Evolutionary conservation across 495 filamentous ascomycete genomes (phyloP).

Genomic region (Chaetomium tenue): DNA sequence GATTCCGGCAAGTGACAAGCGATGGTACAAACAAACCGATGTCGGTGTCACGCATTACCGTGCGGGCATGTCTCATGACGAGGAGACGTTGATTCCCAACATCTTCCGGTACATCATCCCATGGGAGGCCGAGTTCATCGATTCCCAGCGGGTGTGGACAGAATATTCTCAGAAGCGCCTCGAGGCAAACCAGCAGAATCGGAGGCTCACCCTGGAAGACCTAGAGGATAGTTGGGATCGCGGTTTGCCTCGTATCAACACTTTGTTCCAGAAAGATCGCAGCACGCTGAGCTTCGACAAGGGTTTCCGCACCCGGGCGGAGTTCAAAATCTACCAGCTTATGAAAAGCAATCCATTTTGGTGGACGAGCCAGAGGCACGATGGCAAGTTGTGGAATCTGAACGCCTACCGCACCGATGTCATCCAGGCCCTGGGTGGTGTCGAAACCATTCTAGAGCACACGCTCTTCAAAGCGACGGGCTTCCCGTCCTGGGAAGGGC

Average conservation of each 20-base stretch:
- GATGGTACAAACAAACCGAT: slow-evolving; percentile 98
- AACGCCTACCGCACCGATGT: slow-evolving; percentile 98
- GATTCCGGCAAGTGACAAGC: slow-evolving; percentile 96
- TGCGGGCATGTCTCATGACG: slow-evolving; percentile 97
- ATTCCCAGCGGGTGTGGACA: slow-evolving; percentile 98
- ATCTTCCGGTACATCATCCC: slow-evolving; percentile 99
- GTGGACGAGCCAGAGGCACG: slow-evolving; percentile 98
- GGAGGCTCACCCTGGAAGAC: slow-evolving; percentile 92
- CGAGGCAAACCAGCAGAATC: slow-evolving; percentile 97
- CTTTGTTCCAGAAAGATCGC: slow-evolving; percentile 97
- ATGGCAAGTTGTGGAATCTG: slow-evolving; percentile 98
- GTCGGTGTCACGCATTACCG: slow-evolving; percentile 97
- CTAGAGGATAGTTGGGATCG: slow-evolving; percentile 99
- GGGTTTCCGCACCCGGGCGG: slow-evolving; percentile 90
- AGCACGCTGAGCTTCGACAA: slow-evolving; percentile 99
- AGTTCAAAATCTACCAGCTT: slow-evolving; percentile 97
- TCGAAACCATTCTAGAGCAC: slow-evolving; percentile 99
- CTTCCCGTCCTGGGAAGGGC: slow-evolving; percentile 97
- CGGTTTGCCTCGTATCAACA: slow-evolving; percentile 97
- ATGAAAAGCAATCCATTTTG: slow-evolving; percentile 99
- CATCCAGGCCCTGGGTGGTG: slow-evolving; percentile 96
- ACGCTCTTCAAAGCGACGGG: slow-evolving; percentile 98
- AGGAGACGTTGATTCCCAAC: slow-evolving; percentile 96
- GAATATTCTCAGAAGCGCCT: slow-evolving; percentile 98
- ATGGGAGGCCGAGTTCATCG: slow-evolving; percentile 99